A percentile compares a stretch with the other conserved stretches of the same genome.
phyloP scores from a whole-genome alignment of 768 basidiomycete species.

The Xanthoconium purpureum region DNA sequence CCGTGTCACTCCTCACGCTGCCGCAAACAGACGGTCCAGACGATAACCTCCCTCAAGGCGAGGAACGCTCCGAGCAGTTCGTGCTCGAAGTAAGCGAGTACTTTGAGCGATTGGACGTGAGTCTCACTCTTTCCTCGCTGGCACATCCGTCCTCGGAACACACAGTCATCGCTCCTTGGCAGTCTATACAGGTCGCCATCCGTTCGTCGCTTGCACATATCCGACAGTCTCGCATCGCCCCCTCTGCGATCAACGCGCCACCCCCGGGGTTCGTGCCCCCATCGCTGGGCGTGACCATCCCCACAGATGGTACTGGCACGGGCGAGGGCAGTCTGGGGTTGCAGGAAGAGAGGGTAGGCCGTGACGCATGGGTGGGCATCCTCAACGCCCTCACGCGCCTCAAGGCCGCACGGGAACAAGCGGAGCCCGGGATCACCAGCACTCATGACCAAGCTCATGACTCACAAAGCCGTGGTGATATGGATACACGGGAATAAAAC shows the following conservation, averaged over 20 bases:
- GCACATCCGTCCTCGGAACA: not conserved
- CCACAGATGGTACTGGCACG: slow-evolving; percentile 33
- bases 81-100: slow-evolving; percentile 83
- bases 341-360: slow-evolving; percentile 73
- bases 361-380: slow-evolving; percentile 76
- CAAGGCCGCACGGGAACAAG: slow-evolving; percentile 44
- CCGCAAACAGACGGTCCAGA: slow-evolving; percentile 75
- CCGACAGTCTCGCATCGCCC: slow-evolving; percentile 76
- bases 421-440: slow-evolving; percentile 6
- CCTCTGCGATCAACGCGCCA: slow-evolving; percentile 84
- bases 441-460: not conserved
- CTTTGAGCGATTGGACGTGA: slow-evolving; percentile 76
- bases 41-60: slow-evolving; percentile 71
- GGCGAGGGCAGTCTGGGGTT: slow-evolving; percentile 52
- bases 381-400: slow-evolving; percentile 63
- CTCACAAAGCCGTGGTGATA: slow-evolving; percentile 15
- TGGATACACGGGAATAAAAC: slow-evolving; percentile 18
- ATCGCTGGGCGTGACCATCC: slow-evolving; percentile 74
- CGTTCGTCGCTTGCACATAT: slow-evolving; percentile 81
- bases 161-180: not conserved
- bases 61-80: slow-evolving; percentile 82
- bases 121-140: slow-evolving; percentile 12
- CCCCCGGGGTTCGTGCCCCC: slow-evolving; percentile 71
- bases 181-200: slow-evolving; percentile 76
- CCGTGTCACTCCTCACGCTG: slow-evolving; percentile 74